Evolutionary conservation across 257 asterid species (phyloP), one percentile per base, ranked within the genome.

Genomic region (Verbascum thapsus): DNA sequence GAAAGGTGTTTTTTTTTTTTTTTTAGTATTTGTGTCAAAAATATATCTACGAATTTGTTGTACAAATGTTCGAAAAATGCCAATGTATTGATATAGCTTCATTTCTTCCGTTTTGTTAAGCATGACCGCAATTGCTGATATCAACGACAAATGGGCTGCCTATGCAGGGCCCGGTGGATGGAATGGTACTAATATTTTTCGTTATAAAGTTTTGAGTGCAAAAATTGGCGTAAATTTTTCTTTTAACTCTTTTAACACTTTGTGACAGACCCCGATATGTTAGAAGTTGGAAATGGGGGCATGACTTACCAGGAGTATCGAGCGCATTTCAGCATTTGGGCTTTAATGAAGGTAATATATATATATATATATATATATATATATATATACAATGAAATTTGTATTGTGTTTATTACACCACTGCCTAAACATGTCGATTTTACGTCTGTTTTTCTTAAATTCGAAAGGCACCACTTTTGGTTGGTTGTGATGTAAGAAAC

Each of bases 81-180:
- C 23, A 19, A 53, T 32, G 60, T 38, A 22, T 26, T 67, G n/a
- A 73, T 40, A 13, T 18, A 3, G 48, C 15, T 37, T 65, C 16
- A 37, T 8, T 12, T n/a, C n/a, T 66, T 16, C 26, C 40, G 40
- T 59, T 55, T 48, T 61, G 63, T 74, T 71, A 68, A 86, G 95
- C 82, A 86, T 86, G 87, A 81, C 88, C 10, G 53, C 75, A 7
- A 79, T 83, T 66, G 95, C 90, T 32, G 95, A 86, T 68, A 73
- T 83, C 70, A 86, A 86, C 66, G 77, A 86, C 78, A 83, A 83
- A 67, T 86, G 91, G 95, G 91, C 95, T 6, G 74, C 91, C 20
- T 86, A 83, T 43, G 95, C 95, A 6, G 95, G 95, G 39, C 95
- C 91, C 40, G 95, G 95, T 39, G 95, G 95, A 73, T 86, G 95